phyloP scores from a whole-genome alignment of 306 rosid species.

The Citrullus amarus region DNA sequence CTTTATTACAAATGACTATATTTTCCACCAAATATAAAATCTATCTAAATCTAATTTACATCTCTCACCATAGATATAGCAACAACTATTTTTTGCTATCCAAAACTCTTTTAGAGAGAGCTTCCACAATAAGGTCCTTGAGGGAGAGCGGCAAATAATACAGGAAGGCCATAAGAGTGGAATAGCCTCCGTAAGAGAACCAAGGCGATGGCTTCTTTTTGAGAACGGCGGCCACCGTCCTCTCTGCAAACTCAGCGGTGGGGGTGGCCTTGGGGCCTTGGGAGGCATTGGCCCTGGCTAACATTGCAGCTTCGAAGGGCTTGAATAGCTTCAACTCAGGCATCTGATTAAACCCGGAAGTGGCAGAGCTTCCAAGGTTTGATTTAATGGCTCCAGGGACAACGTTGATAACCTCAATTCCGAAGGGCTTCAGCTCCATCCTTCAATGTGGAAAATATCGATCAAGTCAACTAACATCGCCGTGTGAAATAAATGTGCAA shows the following conservation, averaged over 20 bases:
- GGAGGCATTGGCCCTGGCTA: constrained; percentile 39
- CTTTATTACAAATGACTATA: background rate
- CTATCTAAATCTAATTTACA: background rate
- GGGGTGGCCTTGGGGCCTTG: constrained; percentile 56
- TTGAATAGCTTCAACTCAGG: constrained; percentile 60
- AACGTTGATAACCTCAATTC: constrained; percentile 71
- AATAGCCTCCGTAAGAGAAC: constrained; percentile 53
- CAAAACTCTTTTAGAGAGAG: constrained; percentile 19
- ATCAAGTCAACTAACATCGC: background rate
- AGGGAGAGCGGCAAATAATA: constrained; percentile 59
- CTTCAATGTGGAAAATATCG: constrained; percentile 12
- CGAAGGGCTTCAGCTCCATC: constrained; percentile 59
- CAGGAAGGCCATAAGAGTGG: constrained; percentile 45
- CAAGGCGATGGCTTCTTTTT: constrained; percentile 69
- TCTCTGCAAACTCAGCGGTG: constrained; percentile 60
- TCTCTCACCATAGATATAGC: background rate
- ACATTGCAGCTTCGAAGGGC: constrained; percentile 53
- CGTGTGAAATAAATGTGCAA: background rate
- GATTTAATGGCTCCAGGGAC: constrained; percentile 77
- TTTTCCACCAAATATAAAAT: background rate
- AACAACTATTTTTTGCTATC: background rate
- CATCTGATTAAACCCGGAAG: constrained; percentile 42
- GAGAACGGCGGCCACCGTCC: constrained; percentile 46
- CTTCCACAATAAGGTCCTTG: constrained; percentile 38
- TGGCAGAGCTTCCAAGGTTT: constrained; percentile 49